These are phyloP conservation scores for Cladobotryum mycophilum DNA, from an alignment of 2,329 filamentous ascomycete species.

Conservation along the genomic window DNA sequence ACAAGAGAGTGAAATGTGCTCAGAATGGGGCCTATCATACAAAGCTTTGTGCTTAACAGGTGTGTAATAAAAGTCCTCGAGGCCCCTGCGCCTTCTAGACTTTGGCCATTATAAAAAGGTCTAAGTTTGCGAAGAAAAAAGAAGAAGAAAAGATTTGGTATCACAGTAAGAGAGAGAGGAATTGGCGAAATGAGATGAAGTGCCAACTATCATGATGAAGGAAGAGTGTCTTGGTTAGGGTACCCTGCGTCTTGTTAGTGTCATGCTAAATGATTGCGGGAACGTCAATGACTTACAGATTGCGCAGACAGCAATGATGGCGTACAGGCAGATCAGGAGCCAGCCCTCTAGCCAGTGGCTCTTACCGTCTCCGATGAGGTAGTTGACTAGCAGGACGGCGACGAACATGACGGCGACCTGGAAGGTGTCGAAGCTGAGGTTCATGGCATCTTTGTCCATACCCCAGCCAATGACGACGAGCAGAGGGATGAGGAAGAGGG, in stretches of 20 bases:
- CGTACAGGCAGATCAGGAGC: slow-evolving; percentile 68
- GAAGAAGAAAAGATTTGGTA: neutral
- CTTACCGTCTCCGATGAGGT: slow-evolving; percentile 75
- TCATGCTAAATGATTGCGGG: neutral
- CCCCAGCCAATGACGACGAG: slow-evolving; percentile 75
- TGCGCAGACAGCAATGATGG: slow-evolving; percentile 68
- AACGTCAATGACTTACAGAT: slow-evolving; percentile 46
- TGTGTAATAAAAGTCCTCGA: too few relatives aligned
- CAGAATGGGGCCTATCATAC: too few relatives aligned
- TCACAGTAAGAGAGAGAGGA: too few relatives aligned
- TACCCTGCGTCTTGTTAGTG: slow-evolving; percentile 7
- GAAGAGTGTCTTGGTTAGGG: slow-evolving; percentile 6
- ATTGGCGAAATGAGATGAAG: too few relatives aligned
- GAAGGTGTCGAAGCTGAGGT: slow-evolving; percentile 80
- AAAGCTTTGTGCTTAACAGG: too few relatives aligned
- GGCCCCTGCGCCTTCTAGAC: neutral
- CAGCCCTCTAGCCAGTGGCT: slow-evolving; percentile 78
- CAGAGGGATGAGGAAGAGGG: slow-evolving; percentile 70
- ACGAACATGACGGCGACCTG: slow-evolving; percentile 83
- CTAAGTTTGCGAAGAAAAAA: neutral
- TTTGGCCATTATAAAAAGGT: too few relatives aligned
- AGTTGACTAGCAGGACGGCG: slow-evolving; percentile 77
- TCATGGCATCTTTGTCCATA: slow-evolving; percentile 66
- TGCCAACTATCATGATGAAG: neutral
- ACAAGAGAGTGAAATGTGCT: too few relatives aligned